Evolutionary conservation across 441 rosid species (phyloP).

Genomic region (Rhodomyrtus psidioides): DNA sequence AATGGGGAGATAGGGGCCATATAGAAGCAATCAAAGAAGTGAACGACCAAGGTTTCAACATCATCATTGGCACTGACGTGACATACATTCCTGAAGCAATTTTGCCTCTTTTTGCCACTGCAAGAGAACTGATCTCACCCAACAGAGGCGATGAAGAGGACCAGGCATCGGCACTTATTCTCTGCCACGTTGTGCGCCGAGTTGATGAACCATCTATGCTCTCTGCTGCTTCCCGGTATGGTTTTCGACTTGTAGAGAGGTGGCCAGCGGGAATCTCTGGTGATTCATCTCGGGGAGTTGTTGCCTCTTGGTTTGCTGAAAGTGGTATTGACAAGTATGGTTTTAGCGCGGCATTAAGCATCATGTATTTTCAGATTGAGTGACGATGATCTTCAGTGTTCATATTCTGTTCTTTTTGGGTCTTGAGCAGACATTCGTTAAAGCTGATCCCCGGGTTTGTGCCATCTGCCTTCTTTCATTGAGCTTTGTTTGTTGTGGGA

Average conservation of each 20-base stretch:
- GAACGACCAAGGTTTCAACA: slow-evolving; percentile 44
- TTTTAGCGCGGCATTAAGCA: slow-evolving; percentile 55
- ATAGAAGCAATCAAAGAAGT: slow-evolving; percentile 38
- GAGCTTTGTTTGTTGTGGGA: not conserved
- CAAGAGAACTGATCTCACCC: slow-evolving; percentile 46
- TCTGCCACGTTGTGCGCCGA: slow-evolving; percentile 65
- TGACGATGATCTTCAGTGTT: not conserved
- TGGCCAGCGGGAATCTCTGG: slow-evolving; percentile 36
- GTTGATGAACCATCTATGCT: slow-evolving; percentile 71
- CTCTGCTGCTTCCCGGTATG: slow-evolving; percentile 54
- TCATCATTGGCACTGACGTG: slow-evolving; percentile 79
- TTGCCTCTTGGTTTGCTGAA: slow-evolving; percentile 51
- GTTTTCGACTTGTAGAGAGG: slow-evolving; percentile 56
- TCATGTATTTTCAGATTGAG: slow-evolving; percentile 54
- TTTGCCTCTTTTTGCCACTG: slow-evolving; percentile 64
- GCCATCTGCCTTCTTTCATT: not conserved
- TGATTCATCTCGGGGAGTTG: slow-evolving; percentile 22
- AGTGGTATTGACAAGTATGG: slow-evolving; percentile 15
- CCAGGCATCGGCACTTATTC: slow-evolving; percentile 40
- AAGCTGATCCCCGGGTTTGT: not conserved
- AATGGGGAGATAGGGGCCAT: slow-evolving; percentile 72
- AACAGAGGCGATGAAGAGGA: slow-evolving; percentile 7
- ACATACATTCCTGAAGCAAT: slow-evolving; percentile 66
- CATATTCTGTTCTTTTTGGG: not conserved
- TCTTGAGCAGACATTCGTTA: not conserved